Percentiles rank a stretch among this genome's conserved stretches.
These are phyloP conservation scores for Chlamydomonas eustigma DNA, from an alignment of 139 green algal genomes.

Conservation along the genomic window DNA sequence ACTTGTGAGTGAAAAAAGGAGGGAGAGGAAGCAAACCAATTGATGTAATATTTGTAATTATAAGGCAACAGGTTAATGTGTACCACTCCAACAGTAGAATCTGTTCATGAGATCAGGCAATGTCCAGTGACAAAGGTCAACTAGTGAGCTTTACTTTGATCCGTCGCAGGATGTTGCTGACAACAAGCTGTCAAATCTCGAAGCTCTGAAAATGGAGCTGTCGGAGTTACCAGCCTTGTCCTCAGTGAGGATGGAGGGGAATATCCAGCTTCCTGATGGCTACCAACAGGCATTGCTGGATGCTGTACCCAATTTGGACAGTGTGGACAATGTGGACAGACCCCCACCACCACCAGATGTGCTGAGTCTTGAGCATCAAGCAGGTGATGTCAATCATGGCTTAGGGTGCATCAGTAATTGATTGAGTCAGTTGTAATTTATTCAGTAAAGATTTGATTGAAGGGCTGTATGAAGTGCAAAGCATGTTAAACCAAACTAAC, in stretches of 20 bases:
- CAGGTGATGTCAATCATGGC: neutral
- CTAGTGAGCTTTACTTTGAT: too few relatives aligned
- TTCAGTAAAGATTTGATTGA: too few relatives aligned
- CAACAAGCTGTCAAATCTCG: constrained; percentile 15
- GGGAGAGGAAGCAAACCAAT: too few relatives aligned
- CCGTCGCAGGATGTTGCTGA: constrained; percentile 20
- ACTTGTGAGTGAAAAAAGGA: too few relatives aligned
- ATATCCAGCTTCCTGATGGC: neutral
- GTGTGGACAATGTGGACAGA: constrained; percentile 15
- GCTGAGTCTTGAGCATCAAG: neutral
- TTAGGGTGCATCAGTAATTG: neutral
- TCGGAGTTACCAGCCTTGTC: neutral
- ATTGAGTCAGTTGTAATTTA: too few relatives aligned
- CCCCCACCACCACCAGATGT: constrained; percentile 13
- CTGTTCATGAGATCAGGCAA: neutral
- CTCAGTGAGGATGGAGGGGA: constrained; percentile 14
- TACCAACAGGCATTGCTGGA: constrained; percentile 9
- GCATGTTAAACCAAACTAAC: too few relatives aligned
- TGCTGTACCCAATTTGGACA: constrained; percentile 17
- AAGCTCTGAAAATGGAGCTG: neutral
- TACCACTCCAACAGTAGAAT: too few relatives aligned
- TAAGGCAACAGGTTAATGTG: too few relatives aligned
- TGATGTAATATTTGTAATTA: too few relatives aligned
- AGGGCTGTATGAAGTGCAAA: too few relatives aligned
- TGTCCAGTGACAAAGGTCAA: neutral